Base-by-base conservation (phyloP, 345 rosid species). In the Euphorbia peplus region DNA sequence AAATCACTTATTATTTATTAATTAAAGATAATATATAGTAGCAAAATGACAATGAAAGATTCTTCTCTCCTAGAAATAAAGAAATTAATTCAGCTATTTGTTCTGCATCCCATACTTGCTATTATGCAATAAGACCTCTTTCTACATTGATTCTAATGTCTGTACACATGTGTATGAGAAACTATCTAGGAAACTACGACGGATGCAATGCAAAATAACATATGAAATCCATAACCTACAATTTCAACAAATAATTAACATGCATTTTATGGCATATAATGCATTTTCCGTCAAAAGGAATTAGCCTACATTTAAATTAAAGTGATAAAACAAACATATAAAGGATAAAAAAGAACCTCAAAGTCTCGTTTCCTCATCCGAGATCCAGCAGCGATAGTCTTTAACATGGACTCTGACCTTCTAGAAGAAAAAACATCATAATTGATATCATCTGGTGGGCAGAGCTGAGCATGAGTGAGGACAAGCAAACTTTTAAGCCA, bases 401-500 rank as follows among this genome's bases (percentile, higher is more conserved):
- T 84, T 61, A 86, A 74, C 63, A 90, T 88, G 75, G 91, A 88
- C 50, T 90, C 89, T 26, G 93, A 88, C 64, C 96, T 75, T 81
- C 82, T 84, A 46, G 84, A 82, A 64, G 82, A 81, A 63, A 88
- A 90, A 21, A 79, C 78, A 69, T 86, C 91, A 63, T 88, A 90
- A 61, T 65, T 75, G 64, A 88, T 79, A 58, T 81, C 92, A 78
- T 90, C 96, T 1, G 96, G 96, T 1, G 92, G 96, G 63, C 86
- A 88, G 53, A 90, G 85, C 15, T 88, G 93, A 1, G 96, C 96
- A 83, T 90, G 96, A 76, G 96, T 90, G 41, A 90, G 79, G 64
- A 90, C 90, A 80, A 88, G 90, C 76, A 90, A 83, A 69, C 88
- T 81, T 77, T 78, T 90, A 74, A 73, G 63, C 96, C 96, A 90